Base-by-base conservation (phyloP, 345 rosid genomes). In the Ailanthus altissimus region DNA sequence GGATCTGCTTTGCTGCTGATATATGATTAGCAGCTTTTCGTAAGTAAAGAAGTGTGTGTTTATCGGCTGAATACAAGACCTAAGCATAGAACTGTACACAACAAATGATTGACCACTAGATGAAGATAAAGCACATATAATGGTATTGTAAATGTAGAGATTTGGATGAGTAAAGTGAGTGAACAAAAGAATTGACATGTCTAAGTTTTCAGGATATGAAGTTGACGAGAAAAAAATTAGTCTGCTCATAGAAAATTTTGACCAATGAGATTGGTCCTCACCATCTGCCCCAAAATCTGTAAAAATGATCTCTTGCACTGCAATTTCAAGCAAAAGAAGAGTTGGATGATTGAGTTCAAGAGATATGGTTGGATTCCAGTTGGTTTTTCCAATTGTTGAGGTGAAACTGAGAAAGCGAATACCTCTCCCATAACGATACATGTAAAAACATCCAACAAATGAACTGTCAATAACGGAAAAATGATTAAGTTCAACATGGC, bases 211-310 rank as follows among this genome's bases (percentile, higher is more conserved):
- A 23, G 91, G 91, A 79, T 77, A 61, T 38, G 91, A 84, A 40
- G 86, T 61, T 20, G 91, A 86, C 11, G 91, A 83, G 83, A 81
- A 85, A 0, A 77, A 80, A 70, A 89, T 78, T 65, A 89, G 88
- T 67, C 91, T 82, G 64, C 93, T 89, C 93, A 89, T 89, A 0
- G 91, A 89, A 72, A 89, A 89, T 6, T 88, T 67, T 82, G 62
- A 53, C 82, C 62, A 43, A 86, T 75, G 74, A 88, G 90, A 77
- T 85, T 85, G 74, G 75, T 57, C 58, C 89, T 86, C 89, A 88
- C 79, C 11, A 81, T 78, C 68, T 81, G 89, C 9, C 85, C 89
- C 77, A 89, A 74, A 64, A 89, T 81, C 76, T 89, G 90, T 28
- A 86, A 73, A 89, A 84, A 21, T 89, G 88, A 68, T 72, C 66